Base-by-base conservation (phyloP, 2,329 filamentous ascomycete species). In the Alternaria brassicae region DNA sequence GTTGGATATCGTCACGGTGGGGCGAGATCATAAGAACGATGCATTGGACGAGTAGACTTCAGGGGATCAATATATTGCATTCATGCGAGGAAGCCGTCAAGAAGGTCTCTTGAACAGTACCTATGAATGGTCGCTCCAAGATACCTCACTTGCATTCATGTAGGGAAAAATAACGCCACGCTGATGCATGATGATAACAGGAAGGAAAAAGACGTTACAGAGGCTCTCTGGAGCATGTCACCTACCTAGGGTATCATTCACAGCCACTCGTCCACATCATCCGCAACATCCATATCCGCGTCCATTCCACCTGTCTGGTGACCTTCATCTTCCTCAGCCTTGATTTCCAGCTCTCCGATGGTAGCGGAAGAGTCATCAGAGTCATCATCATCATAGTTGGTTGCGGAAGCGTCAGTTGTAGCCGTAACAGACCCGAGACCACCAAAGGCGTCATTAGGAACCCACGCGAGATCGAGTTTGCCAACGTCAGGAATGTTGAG, bases 391-490 rank as follows among this genome's bases (percentile, higher is more conserved):
- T 50, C 45, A 34, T 51, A 10, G 2, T 7, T 32, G 30, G 19
- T 21, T 25, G 23, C 13, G 9, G 56, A 28, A 3, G 42, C 25
- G 1, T 32, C 37, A 27, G 27, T 10, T 4, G 52, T 59, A 3
- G 52, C 45, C 13, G 42, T 51, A 50, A 53, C 49, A 6, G 61
- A 48, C 41, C 56, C 50, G 10, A 68, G 47, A 6, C 64, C 63
- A 17, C 61, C 65, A 25, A 68, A 63, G 2, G 64, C 67, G 34
- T 69, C 65, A 32, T 77, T 77, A 8, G 72, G 64, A n/a, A 84
- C 82, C 91, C 91, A 94, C 1, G 84, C 76, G 37, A 91, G 75
- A 54, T 91, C 88, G 12, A 92, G 81, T 44, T 84, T 85, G 40
- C 85, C 88, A 10, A 91, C 78, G 6, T 87, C 85, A 0, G 88